Evolutionary conservation across 129 eudicot genomes (phyloP).

Genomic region (Glebionis coronaria): DNA sequence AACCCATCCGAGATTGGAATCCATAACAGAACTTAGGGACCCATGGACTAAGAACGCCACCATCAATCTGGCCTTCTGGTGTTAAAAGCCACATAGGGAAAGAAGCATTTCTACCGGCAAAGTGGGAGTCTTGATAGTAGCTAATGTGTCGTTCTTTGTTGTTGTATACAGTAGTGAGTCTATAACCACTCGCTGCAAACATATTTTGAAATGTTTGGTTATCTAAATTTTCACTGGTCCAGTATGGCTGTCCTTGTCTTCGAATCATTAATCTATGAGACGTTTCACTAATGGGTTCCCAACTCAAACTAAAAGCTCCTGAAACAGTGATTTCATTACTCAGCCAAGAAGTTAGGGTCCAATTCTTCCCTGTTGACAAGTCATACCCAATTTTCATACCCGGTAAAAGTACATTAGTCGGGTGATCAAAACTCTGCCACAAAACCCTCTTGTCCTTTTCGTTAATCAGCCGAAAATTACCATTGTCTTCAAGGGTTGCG

Average conservation of each 20-base stretch:
- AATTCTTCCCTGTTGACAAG: background rate
- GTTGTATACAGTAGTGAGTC: slow-evolving; percentile 8
- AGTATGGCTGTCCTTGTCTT: background rate
- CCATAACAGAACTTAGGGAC: slow-evolving; percentile 16
- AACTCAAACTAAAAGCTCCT: slow-evolving; percentile 25
- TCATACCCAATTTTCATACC: slow-evolving; percentile 32
- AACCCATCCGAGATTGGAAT: slow-evolving; percentile 7
- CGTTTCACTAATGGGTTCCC: slow-evolving; percentile 12
- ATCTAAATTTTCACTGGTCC: background rate
- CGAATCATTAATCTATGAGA: background rate
- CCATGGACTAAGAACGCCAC: background rate
- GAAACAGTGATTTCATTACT: background rate
- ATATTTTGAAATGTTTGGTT: background rate
- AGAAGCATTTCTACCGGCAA: too few relatives aligned
- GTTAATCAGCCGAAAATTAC: slow-evolving; percentile 8
- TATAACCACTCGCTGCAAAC: background rate
- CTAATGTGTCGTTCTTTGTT: slow-evolving; percentile 9
- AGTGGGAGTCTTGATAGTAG: background rate
- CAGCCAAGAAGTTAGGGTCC: slow-evolving; percentile 29
- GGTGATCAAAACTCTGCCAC: slow-evolving; percentile 38
- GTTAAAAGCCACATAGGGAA: background rate
- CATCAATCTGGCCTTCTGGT: slow-evolving; percentile 2
- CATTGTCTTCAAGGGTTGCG: slow-evolving; percentile 19
- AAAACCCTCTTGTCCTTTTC: slow-evolving; percentile 16
- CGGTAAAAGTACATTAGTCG: slow-evolving; percentile 22